A percentile compares a stretch with the other conserved stretches of the same genome.
phyloP scores from a whole-genome alignment of 1,284 basidiomycete species.

The Naganishia liquefaciens region DNA sequence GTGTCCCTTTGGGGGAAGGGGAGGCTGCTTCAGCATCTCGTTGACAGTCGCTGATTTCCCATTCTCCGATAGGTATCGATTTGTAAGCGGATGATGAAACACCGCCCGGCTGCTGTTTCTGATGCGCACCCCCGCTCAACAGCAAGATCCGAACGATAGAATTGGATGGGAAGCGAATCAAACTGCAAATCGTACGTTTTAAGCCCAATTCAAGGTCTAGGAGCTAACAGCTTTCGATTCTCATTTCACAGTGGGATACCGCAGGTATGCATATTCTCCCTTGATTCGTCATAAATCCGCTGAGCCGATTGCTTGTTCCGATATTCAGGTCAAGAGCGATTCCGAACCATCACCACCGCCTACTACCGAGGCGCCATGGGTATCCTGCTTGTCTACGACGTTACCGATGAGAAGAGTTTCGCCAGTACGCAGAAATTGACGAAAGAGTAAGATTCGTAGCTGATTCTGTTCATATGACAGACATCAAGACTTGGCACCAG shows the following conservation, averaged over 20 bases:
- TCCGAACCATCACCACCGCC: slow-evolving; percentile 99
- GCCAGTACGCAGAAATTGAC: slow-evolving; percentile 67
- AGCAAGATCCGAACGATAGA: slow-evolving; percentile 85
- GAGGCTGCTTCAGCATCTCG: neutral
- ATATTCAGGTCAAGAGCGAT: slow-evolving; percentile 82
- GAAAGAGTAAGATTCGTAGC: neutral
- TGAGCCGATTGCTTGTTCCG: neutral
- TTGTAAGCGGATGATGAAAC: slow-evolving; percentile 42
- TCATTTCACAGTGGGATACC: slow-evolving; percentile 79
- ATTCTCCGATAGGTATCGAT: slow-evolving; percentile 45
- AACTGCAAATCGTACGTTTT: slow-evolving; percentile 83
- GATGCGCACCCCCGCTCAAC: slow-evolving; percentile 24
- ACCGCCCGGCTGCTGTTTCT: neutral
- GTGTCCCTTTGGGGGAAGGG: neutral
- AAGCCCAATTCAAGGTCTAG: neutral
- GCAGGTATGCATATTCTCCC: slow-evolving; percentile 59
- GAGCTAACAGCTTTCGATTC: slow-evolving; percentile 5
- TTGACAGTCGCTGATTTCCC: neutral
- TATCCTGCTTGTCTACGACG: slow-evolving; percentile 96
- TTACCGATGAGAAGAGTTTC: slow-evolving; percentile 97
- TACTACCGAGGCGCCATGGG: slow-evolving; percentile 99
- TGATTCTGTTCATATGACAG: slow-evolving; percentile 56
- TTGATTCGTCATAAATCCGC: neutral
- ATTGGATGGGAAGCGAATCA: slow-evolving; percentile 92
- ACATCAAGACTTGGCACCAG: slow-evolving; percentile 97